Evolutionary conservation across 2,329 filamentous ascomycete genomes (phyloP), one percentile per base, ranked within the genome.

Genomic region (Xylariaceae sp.): DNA sequence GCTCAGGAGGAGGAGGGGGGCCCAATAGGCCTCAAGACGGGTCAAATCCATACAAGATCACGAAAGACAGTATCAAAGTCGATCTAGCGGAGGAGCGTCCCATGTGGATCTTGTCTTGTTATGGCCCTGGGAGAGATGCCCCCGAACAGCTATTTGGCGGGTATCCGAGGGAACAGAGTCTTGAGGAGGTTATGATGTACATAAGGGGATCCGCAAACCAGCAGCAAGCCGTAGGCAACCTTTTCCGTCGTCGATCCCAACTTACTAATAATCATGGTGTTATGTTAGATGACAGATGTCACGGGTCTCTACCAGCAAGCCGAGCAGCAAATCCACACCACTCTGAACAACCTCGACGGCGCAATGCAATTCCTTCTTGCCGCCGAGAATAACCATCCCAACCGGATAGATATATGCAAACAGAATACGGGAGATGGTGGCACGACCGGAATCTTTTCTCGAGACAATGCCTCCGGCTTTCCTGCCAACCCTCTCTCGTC

Each of bases 91-190:
- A 80, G 20, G 90, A 95, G 57, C 81, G 83, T 7, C 93, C 93
- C 18, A 76, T 84, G 79, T 98, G 93, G 89, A 88, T 95, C 3
- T 81, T 97, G 20, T 96, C 93, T 1, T 83, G 89, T 20, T 98
- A 96, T 72, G 90, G 87, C 0, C 92, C 93, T 0, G 89, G 89
- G 3, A 82, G 79, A 66, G 84, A 92, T 65, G 85, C 89, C 1
- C 93, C 93, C 0, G 85, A 85, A 18, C 91, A 96, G 73, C 80
- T 97, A 1, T 93, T 96, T 67, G 91, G 91, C 50, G 92, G 91
- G 1, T 81, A 80, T 44, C 80, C 84, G 5, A 83, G 92, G 18
- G 93, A 98, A 72, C 89, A 92, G 71, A 96, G 91, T 67, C 89
- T 89, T 41, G 93, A 98, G 72, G 93, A 98, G 74, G 83, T 96